These are phyloP conservation scores for Plasmodiophora brassicae DNA, from an alignment of 208 protist genomes.

Conservation along the genomic window DNA sequence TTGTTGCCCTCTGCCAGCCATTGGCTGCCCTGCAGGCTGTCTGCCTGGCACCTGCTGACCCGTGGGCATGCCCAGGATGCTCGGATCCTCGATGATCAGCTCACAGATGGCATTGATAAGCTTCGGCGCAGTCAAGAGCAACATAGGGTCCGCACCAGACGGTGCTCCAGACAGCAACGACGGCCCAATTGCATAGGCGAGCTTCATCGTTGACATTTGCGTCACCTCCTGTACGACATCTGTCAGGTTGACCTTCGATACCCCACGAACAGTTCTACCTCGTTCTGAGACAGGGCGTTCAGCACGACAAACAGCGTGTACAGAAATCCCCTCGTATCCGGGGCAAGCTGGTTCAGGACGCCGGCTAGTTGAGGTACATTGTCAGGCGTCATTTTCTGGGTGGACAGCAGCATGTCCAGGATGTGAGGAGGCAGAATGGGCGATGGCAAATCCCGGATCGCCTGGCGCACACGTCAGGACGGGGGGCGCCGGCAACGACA, in stretches of 20 bases:
- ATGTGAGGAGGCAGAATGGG: background rate
- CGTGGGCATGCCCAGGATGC: background rate
- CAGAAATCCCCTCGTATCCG: background rate
- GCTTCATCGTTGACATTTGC: background rate
- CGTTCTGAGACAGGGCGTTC: background rate
- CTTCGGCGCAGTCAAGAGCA: background rate
- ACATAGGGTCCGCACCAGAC: background rate
- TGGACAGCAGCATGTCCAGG: background rate
- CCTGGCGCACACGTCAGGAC: background rate
- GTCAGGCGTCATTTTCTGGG: background rate
- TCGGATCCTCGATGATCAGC: background rate
- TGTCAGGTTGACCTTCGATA: background rate
- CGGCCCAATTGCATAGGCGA: background rate
- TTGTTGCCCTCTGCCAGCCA: no score
- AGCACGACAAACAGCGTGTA: slow-evolving; percentile 15
- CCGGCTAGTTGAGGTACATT: background rate
- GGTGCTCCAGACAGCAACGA: background rate
- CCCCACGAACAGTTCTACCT: background rate
- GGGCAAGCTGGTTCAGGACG: background rate
- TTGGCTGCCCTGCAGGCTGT: no score
- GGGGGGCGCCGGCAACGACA: background rate
- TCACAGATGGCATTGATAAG: slow-evolving; percentile 19
- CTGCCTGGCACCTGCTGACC: no score
- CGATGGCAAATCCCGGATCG: background rate
- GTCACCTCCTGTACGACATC: background rate